Base-by-base conservation (phyloP, 192 early-diverging fungal species). In the Coemansia sp. region DNA sequence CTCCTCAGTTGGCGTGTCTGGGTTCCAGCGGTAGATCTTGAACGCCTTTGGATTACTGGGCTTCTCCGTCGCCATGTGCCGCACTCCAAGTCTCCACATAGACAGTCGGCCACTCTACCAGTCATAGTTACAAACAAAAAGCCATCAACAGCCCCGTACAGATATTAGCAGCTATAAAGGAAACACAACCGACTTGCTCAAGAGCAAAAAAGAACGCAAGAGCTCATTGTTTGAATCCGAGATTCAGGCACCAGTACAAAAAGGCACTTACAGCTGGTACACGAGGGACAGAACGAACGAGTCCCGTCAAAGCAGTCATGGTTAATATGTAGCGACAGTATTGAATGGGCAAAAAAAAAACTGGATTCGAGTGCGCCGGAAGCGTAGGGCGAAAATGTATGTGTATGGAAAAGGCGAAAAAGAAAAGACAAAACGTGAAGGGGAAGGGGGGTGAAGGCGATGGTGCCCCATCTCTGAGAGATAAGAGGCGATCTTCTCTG, bases 1-100 rank as follows among this genome's bases (percentile, higher is more conserved):
- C 86, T 96, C 93, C 63, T 87, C 92, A 0, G 88, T 79, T 2
- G 96, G 96, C 14, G 70, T 79, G 66, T 95, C 96, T 51, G 96
- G 96, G 83, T 95, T 94, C 77, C 96, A 98, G 59, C 96, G 89
- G 84, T 98, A 98, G 75, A 98, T 96, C 68, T 93, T 84, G 75
- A 98, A 93, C 26, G 91, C 87, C 90, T 96, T 98, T 69, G 85
- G 59, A 63, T 88, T 78, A 42, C 87, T 83, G 21, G 86, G 78
- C 82, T 88, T 91, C 40, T 71, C 77, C 9, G 76, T 34, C 5
- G 75, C 70, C 74, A 71, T 68, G 34, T 42, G 67, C 42, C 60
- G 37, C 65, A 65, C 62, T 11, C 66, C 69, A 59, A 80, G 62
- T 38, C 45, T 10, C 31, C 65, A 66, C 43, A 67, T 14, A 73